phyloP scores from a whole-genome alignment of 2,329 filamentous ascomycete genomes.

The Stagonosporopsis rhizophila region DNA sequence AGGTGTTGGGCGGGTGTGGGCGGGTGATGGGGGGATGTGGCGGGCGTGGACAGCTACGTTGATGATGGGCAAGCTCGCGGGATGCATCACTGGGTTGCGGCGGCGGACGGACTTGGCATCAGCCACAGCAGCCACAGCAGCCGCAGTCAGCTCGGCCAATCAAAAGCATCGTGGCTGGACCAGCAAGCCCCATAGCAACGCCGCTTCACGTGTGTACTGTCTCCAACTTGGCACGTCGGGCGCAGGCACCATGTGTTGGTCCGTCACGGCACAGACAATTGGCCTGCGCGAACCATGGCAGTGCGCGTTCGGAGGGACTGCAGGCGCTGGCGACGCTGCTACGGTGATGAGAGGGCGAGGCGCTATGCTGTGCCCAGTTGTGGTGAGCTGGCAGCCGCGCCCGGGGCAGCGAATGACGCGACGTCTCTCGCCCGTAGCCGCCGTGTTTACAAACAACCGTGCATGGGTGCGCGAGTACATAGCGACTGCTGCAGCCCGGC shows the following conservation, averaged over 20 bases:
- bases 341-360: conserved; percentile 30
- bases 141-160: neutral
- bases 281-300: neutral
- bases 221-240: neutral
- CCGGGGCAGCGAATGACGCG: conserved; percentile 36
- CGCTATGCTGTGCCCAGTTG: conserved; percentile 13
- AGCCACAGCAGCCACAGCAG: neutral
- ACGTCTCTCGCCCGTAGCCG: conserved; percentile 30
- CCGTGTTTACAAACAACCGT: conserved; percentile 32
- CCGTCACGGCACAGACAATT: neutral
- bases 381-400: conserved; percentile 39
- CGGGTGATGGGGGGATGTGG: conserved; percentile 11
- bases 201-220: neutral
- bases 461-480: conserved; percentile 15
- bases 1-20: neutral
- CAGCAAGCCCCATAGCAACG: conserved; percentile 15
- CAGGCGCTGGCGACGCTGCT: conserved; percentile 21
- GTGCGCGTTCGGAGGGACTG: neutral
- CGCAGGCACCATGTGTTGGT: neutral
- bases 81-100: conserved; percentile 10
- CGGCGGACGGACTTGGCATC: conserved; percentile 1
- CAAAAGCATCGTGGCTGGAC: neutral
- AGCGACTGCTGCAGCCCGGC: conserved; percentile 10
- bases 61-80: conserved; percentile 22
- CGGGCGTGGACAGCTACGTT: conserved; percentile 19